A percentile compares a stretch with the other conserved stretches of the same genome.
Conservation (phyloP, 352 stramenopile species). For the Phytophthora syringae region DNA sequence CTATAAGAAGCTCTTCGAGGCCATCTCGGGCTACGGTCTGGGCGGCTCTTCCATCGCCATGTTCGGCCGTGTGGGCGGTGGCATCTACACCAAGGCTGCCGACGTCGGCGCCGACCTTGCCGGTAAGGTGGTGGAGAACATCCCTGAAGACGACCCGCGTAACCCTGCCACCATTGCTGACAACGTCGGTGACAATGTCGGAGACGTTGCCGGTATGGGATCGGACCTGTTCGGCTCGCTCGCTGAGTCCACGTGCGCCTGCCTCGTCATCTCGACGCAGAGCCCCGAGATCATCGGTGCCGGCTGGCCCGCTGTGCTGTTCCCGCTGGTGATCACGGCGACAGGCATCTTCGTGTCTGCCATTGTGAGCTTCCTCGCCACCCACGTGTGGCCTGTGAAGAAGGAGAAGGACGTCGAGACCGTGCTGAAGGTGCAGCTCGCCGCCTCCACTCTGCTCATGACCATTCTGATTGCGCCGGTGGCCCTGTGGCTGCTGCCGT, state of each 20-base stretch:
- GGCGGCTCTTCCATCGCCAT: constrained; percentile 99
- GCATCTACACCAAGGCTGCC: constrained; percentile 99
- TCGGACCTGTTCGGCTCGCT: constrained; percentile 99
- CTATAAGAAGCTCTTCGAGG: constrained; percentile 94
- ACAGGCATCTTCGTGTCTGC: constrained; percentile 98
- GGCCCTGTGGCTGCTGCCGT: constrained; percentile 91
- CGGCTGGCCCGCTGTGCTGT: constrained; percentile 96
- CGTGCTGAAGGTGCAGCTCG: constrained; percentile 98
- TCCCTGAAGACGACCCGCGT: constrained; percentile 99
- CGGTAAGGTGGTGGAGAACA: constrained; percentile 99
- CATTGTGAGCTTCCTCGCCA: constrained; percentile 97
- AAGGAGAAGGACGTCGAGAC: constrained; percentile 96
- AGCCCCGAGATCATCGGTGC: constrained; percentile 90
- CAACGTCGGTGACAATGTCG: constrained; percentile 99
- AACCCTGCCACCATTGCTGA: constrained; percentile 99
- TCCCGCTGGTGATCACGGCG: constrained; percentile 96
- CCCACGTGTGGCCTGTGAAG: constrained; percentile 95
- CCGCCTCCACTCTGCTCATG: constrained; percentile 97
- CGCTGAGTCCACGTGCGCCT: constrained; percentile 98
- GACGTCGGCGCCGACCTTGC: constrained; percentile 99
- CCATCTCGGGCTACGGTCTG: constrained; percentile 97
- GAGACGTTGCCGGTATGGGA: constrained; percentile 99
- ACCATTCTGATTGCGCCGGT: constrained; percentile 93
- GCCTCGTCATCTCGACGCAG: constrained; percentile 96
- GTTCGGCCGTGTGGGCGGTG: constrained; percentile 99